Conservation (phyloP, 495 filamentous ascomycete genomes). For the Tuber microsphaerosporum region DNA sequence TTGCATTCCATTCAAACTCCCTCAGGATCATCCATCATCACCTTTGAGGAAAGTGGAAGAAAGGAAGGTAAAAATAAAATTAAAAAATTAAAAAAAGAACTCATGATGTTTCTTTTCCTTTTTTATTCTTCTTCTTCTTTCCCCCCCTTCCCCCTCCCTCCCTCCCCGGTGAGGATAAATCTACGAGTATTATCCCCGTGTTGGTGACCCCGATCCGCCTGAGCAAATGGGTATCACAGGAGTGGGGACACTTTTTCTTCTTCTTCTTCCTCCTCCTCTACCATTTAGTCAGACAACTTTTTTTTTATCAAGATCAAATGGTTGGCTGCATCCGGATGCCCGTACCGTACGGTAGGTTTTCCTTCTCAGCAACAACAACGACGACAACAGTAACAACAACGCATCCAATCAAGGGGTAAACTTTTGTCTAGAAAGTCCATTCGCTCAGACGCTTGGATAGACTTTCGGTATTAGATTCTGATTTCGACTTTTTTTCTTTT, state of each 20-base stretch:
- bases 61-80: not conserved
- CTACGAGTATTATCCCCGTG: constrained; percentile 10
- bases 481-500: not conserved
- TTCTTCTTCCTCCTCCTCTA: not conserved
- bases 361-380: not conserved
- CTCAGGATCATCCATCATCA: constrained; percentile 19
- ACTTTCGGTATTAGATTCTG: not conserved
- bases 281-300: constrained; percentile 22
- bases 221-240: constrained; percentile 30
- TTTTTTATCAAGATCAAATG: constrained; percentile 14
- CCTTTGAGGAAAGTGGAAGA: not conserved
- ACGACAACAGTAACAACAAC: not conserved
- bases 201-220: constrained; percentile 26
- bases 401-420: constrained; percentile 24
- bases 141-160: not conserved
- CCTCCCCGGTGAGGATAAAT: constrained; percentile 16
- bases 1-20: not conserved
- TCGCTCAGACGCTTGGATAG: not conserved
- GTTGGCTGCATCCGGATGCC: constrained; percentile 21
- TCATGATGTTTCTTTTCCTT: constrained; percentile 11
- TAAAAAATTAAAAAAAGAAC: not conserved
- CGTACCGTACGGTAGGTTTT: not conserved
- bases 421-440: not conserved
- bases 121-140: not conserved
- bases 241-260: constrained; percentile 18